Evolutionary conservation across 805 yeast species (phyloP).

Genomic region (Cyberlindnera xishuangbannaensis): DNA sequence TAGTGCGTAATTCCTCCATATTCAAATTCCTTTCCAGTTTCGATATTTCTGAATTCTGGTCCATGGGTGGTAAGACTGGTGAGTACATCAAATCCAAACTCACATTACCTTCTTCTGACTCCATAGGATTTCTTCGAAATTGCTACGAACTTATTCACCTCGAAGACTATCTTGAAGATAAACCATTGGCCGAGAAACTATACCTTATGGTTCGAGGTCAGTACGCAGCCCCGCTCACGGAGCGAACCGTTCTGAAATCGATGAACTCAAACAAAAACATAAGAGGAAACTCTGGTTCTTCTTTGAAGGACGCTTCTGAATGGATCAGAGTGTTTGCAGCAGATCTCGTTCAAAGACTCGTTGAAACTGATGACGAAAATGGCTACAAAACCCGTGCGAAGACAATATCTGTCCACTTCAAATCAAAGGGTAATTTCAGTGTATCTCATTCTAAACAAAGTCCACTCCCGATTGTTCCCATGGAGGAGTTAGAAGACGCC

Average conservation of each 20-base stretch:
- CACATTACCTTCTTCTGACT: constrained; percentile 42
- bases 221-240: constrained; percentile 45
- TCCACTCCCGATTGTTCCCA: constrained; percentile 15
- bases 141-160: constrained; percentile 37
- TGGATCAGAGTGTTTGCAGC: constrained; percentile 86
- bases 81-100: constrained; percentile 45
- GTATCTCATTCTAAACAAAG: constrained; percentile 33
- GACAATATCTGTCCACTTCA: constrained; percentile 37
- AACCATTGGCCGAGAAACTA: constrained; percentile 46
- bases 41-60: constrained; percentile 73
- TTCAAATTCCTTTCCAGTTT: constrained; percentile 51
- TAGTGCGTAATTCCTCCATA: constrained; percentile 47
- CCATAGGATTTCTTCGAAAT: constrained; percentile 46
- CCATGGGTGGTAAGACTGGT: constrained; percentile 89
- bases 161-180: constrained; percentile 36
- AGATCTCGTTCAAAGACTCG: constrained; percentile 64
- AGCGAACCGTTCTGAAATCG: constrained; percentile 63
- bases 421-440: constrained; percentile 23
- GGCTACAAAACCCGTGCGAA: constrained; percentile 36
- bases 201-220: constrained; percentile 63
- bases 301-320: constrained; percentile 44
- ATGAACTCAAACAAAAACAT: constrained; percentile 90
- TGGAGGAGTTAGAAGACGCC: constrained; percentile 20
- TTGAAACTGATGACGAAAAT: constrained; percentile 68
- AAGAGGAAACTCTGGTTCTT: constrained; percentile 46